Evolutionary conservation across 352 stramenopile genomes (phyloP).

Genomic region (Pythium apleroticum): DNA sequence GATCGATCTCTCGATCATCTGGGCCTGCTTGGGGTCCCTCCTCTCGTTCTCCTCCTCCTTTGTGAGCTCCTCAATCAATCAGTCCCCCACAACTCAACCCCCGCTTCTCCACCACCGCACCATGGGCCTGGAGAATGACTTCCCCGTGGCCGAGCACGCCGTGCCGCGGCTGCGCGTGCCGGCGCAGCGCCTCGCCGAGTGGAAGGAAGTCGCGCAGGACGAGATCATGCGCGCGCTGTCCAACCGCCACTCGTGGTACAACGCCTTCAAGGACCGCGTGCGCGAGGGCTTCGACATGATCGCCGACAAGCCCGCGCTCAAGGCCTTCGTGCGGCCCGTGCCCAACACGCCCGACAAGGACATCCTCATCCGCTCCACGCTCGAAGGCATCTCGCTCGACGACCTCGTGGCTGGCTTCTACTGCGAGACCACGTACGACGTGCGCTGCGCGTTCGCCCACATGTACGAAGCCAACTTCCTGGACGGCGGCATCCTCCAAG

Average conservation of each 20-base stretch:
- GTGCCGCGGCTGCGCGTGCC: constrained; percentile 29
- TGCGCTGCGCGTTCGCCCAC: constrained; percentile 33
- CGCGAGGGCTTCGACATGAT: constrained; percentile 31
- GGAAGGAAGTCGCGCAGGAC: constrained; percentile 31
- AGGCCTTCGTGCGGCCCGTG: constrained; percentile 29
- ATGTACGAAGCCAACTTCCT: constrained; percentile 44
- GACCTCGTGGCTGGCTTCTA: constrained; percentile 35
- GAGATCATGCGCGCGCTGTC: constrained; percentile 35
- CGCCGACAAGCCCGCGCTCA: constrained; percentile 29
- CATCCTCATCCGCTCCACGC: constrained; percentile 32
- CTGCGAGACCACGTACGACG: constrained; percentile 36
- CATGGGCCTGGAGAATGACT: constrained; percentile 28
- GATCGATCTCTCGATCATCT: background rate
- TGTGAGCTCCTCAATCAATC: background rate
- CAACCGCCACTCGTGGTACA: constrained; percentile 42
- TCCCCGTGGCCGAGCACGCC: constrained; percentile 25
- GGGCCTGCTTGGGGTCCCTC: background rate
- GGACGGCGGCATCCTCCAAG: constrained; percentile 40
- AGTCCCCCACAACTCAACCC: background rate
- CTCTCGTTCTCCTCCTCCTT: background rate
- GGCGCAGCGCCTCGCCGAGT: constrained; percentile 28
- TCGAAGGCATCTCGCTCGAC: constrained; percentile 34
- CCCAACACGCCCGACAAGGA: constrained; percentile 32
- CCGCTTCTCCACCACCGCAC: background rate
- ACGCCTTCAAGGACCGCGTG: constrained; percentile 30